phyloP scores from a whole-genome alignment of 83 land plant species.

The Isoetes engelmannii region DNA sequence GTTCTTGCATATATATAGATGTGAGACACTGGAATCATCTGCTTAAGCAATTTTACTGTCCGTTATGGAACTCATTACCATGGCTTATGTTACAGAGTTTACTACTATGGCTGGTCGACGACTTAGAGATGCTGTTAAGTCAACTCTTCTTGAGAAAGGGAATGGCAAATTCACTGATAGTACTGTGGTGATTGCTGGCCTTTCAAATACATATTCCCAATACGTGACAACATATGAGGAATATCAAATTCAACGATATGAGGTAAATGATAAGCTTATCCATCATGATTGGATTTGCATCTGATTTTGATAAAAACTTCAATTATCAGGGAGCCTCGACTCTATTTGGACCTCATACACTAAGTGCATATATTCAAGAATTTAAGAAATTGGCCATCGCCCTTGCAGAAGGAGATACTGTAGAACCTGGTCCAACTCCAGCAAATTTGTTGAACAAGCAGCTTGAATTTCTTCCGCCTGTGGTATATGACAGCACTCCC shows the following conservation, averaged over 20 bases:
- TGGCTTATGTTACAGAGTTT: constrained; percentile 42
- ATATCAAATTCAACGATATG: constrained; percentile 64
- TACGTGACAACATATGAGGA: constrained; percentile 73
- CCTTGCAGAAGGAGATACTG: constrained; percentile 31
- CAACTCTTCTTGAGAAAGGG: constrained; percentile 37
- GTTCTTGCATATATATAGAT: no score
- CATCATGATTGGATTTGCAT: no score
- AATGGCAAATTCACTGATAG: constrained; percentile 41
- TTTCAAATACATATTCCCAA: constrained; percentile 68
- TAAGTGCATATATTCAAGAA: constrained; percentile 70
- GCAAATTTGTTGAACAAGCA: constrained; percentile 54
- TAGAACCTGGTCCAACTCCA: constrained; percentile 39
- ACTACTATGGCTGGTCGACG: constrained; percentile 86
- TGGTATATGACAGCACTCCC: constrained; percentile 57
- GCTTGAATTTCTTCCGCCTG: constrained; percentile 59
- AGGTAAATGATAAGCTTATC: constrained; percentile 31
- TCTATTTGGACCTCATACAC: constrained; percentile 68
- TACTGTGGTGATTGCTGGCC: constrained; percentile 64
- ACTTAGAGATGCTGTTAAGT: constrained; percentile 65
- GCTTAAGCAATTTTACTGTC: no score
- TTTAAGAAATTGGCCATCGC: constrained; percentile 64
- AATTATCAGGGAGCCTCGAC: constrained; percentile 71
- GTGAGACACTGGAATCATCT: no score
- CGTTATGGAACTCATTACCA: not conserved
- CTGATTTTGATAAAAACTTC: not conserved